Base-by-base conservation (phyloP, 2,329 filamentous ascomycete genomes). In the Fusarium illudens region DNA sequence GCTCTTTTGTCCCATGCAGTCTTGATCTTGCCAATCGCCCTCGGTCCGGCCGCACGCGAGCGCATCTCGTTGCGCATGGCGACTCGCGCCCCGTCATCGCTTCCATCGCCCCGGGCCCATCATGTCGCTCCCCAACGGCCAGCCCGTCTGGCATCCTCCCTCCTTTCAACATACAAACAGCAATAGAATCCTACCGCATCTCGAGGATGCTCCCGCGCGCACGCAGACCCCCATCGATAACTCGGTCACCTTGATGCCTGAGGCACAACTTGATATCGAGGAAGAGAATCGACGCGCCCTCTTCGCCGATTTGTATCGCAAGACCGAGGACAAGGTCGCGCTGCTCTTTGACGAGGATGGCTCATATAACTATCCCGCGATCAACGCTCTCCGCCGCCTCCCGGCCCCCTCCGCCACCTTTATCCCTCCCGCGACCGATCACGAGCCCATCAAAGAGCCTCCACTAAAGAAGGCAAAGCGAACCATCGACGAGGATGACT, bases 401-500 rank as follows among this genome's bases (percentile, higher is more conserved):
- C 77, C 75, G 34, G 72, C 74, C 57, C 70, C 78, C 62, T 71
- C 79, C 61, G 71, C 78, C 48, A 74, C 80, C 76, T 80, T 81
- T 75, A 82, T 80, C 74, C 89, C 82, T 58, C 82, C 84, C 67
- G 80, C 87, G 65, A 87, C 85, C 79, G 86, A 89, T 79, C 83
- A 91, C 75, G 79, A 83, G 66, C 83, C 85, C 46, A 82, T 86
- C 71, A 82, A 83, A 70, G 86, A 90, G 74, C 86, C 88, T 55
- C 87, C 89, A 34, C 81, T 85, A 60, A 97, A 96, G 81, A 91
- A 92, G 80, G 85, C 89, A 48, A 91, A 91, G 78, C 87, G 92
- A 74, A 84, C 88, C 76, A 94, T 95, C 84, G 89, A 94, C 73
- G 92, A 95, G 77, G 91, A 94, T 73, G 91, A 95, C 79, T 94